Base-by-base conservation (phyloP, 164 flowering plant species). In the Aristolochia contorta region DNA sequence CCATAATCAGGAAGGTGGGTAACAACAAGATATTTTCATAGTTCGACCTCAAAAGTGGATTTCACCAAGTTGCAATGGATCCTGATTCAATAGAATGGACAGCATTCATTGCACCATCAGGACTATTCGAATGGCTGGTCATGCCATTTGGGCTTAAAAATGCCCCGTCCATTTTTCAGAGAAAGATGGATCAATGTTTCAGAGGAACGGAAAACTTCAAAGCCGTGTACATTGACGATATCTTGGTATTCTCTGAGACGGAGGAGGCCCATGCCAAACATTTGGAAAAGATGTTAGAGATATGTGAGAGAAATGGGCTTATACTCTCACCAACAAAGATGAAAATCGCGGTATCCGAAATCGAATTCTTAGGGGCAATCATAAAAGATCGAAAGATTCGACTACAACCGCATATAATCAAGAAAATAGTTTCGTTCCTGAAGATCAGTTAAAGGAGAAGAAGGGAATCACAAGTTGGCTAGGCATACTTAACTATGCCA, bases 51-150 rank as follows among this genome's bases (percentile, higher is more conserved):
- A 54, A 63, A 22, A 6, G n/a, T 3, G 58, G 64, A 0, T 61
- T 61, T 25, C 64, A 61, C 21, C 56, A 61, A 30, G n/a, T n/a
- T n/a, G n/a, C n/a, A n/a, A n/a, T n/a, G n/a, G n/a, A n/a, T n/a
- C n/a, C n/a, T n/a, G n/a, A 59, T 2, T 63, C 58, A 20, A 37
- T 63, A 7, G 21, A 16, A n/a, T 55, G 58, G 58, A 63, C 66
- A 7, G 66, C 66, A 1, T 63, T 63, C 51, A 4, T 22, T 5
- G 43, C 24, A 1, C 66, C 64, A 1, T 43, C 19, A 4, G 64
- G 64, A 27, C 46, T 61, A 1, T 61, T 20, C 19, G 63, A 60
- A 18, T 60, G 63, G 63, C 54, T 60, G 6, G 63, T 60, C 25
- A 60, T 60, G 63, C 63, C 63, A 47, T 60, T 60, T n/a, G n/a